A percentile compares a stretch with the other conserved stretches of the same genome.
Conservation (phyloP, 2,329 filamentous ascomycete genomes). For the Cytospora piceicola region DNA sequence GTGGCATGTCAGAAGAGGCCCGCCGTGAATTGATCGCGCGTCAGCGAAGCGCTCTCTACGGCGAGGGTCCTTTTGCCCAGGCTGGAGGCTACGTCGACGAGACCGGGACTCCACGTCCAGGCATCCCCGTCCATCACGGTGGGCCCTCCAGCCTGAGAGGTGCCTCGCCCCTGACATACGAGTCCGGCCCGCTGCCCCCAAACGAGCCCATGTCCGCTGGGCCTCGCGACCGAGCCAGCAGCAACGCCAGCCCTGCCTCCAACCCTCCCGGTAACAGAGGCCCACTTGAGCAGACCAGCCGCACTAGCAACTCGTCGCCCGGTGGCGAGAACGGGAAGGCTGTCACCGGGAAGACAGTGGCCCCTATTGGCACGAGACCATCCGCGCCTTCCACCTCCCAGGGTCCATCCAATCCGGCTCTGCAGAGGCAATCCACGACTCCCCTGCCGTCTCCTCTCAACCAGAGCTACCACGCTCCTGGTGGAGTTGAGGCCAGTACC, state of each 20-base stretch:
- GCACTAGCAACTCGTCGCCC: constrained; percentile 85
- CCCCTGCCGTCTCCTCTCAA: constrained; percentile 88
- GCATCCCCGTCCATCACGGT: constrained; percentile 67
- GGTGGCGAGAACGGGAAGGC: constrained; percentile 61
- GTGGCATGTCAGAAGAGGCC: constrained; percentile 89
- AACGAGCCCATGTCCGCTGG: constrained; percentile 49
- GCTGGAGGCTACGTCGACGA: constrained; percentile 71
- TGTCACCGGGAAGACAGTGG: constrained; percentile 66
- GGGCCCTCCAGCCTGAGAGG: constrained; percentile 70
- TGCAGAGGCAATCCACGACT: constrained; percentile 84
- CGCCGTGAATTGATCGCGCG: constrained; percentile 94
- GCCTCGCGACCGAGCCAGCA: constrained; percentile 72
- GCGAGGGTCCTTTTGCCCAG: constrained; percentile 72
- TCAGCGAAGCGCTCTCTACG: constrained; percentile 92
- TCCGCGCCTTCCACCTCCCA: constrained; percentile 50
- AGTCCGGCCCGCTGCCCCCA: constrained; percentile 54
- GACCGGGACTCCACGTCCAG: constrained; percentile 63
- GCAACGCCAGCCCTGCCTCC: constrained; percentile 81
- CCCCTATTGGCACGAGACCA: constrained; percentile 91
- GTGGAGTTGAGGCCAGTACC: constrained; percentile 51
- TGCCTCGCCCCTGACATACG: constrained; percentile 79
- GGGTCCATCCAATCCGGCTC: constrained; percentile 59
- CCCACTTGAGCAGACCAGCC: constrained; percentile 69
- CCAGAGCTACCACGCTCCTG: constrained; percentile 66
- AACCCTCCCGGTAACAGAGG: constrained; percentile 63